A percentile compares a stretch with the other conserved stretches of the same genome.
Conservation (phyloP, 805 yeast genomes). For the Komagataella kurtzmanii region DNA sequence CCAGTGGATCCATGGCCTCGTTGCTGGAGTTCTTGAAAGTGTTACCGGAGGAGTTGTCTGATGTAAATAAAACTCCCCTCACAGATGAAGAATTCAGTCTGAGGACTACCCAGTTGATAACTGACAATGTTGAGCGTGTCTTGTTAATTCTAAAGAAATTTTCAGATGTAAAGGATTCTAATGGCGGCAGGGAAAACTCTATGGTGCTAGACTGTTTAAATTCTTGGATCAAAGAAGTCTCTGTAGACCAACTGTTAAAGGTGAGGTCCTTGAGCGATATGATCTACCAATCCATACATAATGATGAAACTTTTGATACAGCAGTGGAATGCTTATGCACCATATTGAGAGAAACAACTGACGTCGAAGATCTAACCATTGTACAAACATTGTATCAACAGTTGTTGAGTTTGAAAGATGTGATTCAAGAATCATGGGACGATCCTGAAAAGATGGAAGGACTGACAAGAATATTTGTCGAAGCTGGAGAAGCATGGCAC, state of each 20-base stretch:
- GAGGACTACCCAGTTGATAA: slow-evolving; percentile 52
- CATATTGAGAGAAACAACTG: slow-evolving; percentile 70
- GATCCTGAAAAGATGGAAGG: slow-evolving; percentile 60
- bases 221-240: slow-evolving; percentile 86
- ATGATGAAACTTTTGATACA: slow-evolving; percentile 63
- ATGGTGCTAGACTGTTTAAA: slow-evolving; percentile 62
- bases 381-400: slow-evolving; percentile 59
- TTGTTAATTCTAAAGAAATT: slow-evolving; percentile 46
- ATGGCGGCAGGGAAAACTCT: slow-evolving; percentile 12
- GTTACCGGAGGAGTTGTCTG: slow-evolving; percentile 83
- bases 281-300: slow-evolving; percentile 46
- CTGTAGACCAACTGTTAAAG: slow-evolving; percentile 53
- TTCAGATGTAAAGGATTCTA: slow-evolving; percentile 12
- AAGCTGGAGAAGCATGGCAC: slow-evolving; percentile 95
- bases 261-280: slow-evolving; percentile 52
- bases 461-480: slow-evolving; percentile 66
- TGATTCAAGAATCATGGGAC: slow-evolving; percentile 31
- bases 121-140: slow-evolving; percentile 55
- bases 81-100: slow-evolving; percentile 67
- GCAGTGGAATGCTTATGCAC: slow-evolving; percentile 81
- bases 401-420: slow-evolving; percentile 45
- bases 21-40: slow-evolving; percentile 73
- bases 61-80: slow-evolving; percentile 62
- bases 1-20: slow-evolving; percentile 26
- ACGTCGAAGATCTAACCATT: slow-evolving; percentile 47